Base-by-base conservation (phyloP, 208 protist species). In the Strigomonas culicis region DNA sequence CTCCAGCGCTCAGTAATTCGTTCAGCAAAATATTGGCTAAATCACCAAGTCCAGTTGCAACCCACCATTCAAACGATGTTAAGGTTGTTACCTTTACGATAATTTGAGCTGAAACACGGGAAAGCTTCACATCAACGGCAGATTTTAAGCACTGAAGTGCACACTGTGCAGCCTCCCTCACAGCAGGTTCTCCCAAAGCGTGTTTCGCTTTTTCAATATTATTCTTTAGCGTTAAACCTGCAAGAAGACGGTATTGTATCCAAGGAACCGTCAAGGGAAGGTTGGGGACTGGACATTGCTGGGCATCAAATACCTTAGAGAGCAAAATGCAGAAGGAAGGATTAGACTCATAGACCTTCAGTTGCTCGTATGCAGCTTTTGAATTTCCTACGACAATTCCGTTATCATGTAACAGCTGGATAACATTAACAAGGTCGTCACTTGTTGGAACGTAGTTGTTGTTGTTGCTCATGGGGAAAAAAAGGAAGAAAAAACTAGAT, bases 211-310 rank as follows among this genome's bases (percentile, higher is more conserved):
- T 58, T 25, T 72, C 68, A 31, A 95, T 67, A 66, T 92, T 95
- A 55, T 95, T 95, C 51, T 95, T 95, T 24, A 95, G 60, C 0
- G 86, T 90, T 28, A 95, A 80, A 22, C 86, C 90, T 2, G 90
- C 90, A 22, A 95, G 66, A 56, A 82, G 79, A 31, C 84, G 73
- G 59, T 93, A 93, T 44, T 80, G 74, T 24, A 69, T 65, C 86
- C 90, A 95, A 7, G 71, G 58, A 13, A 79, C 79, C 30, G 65
- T 66, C n/a, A 90, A 64, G 0, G 64, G 27, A 21, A 86, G 32
- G 22, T 77, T 76, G 6, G 72, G 41, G 27, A 90, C 71, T 34
- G 80, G 85, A 56, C 77, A 93, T n/a, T 30, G 21, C 3, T 76
- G 69, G 4, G 82, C 59, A 19, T 78, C 76, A 59, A 93, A 93